Evolutionary conservation across 352 stramenopile genomes (phyloP).

Genomic region (Globisporangium apiculatum): DNA sequence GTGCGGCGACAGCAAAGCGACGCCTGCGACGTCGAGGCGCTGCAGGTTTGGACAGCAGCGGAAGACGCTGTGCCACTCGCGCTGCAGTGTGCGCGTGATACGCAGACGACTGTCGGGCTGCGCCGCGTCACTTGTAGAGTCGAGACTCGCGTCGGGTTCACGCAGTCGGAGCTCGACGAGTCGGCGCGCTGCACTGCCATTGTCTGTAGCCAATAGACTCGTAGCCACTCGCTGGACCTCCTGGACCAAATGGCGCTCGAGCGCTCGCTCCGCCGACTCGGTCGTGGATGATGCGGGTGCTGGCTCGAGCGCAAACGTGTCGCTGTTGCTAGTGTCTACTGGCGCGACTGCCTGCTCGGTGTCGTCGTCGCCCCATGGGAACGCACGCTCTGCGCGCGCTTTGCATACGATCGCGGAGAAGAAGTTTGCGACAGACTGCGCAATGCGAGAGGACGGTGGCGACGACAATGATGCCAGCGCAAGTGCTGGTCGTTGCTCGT

Average conservation of each 20-base stretch:
- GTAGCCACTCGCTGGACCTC: constrained; percentile 1
- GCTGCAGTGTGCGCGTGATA: not conserved
- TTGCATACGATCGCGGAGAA: constrained; percentile 7
- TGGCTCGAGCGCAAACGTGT: not conserved
- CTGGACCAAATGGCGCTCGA: constrained; percentile 1
- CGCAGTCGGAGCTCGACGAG: constrained; percentile 3
- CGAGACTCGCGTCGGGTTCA: not conserved
- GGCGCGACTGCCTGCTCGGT: not conserved
- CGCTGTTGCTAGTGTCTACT: too few species aligned
- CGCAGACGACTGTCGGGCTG: not conserved
- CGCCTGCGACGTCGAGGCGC: constrained; percentile 9
- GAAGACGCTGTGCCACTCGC: constrained; percentile 3
- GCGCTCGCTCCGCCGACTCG: not conserved
- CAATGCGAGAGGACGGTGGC: constrained; percentile 1
- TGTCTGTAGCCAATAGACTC: not conserved
- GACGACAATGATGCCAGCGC: not conserved
- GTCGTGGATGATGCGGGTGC: not conserved
- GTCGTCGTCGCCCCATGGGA: constrained; percentile 5
- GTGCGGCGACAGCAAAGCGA: constrained; percentile 4
- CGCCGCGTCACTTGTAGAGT: not conserved
- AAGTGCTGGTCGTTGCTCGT: not conserved
- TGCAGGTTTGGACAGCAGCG: constrained; percentile 4
- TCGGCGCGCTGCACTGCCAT: not conserved
- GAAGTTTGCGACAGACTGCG: constrained; percentile 5
- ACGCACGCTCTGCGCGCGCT: not conserved